Evolutionary conservation across 176 grass and related monocot genomes (phyloP).

Genomic region (Aegilops bicornis): DNA sequence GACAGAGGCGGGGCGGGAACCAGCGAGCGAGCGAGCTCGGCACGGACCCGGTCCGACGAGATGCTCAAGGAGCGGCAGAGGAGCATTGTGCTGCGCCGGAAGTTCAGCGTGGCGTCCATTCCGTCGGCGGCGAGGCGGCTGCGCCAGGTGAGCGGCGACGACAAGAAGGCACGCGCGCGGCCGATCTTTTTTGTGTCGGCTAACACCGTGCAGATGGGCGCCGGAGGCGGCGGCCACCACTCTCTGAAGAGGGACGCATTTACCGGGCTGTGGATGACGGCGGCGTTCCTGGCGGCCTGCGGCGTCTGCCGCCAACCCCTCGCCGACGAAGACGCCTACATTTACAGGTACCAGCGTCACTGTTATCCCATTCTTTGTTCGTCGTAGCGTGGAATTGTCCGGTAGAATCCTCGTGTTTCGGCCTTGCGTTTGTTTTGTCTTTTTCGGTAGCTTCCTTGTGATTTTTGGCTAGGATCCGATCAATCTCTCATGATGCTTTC

Average conservation of each 20-base stretch:
- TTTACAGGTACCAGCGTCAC: slow-evolving; percentile 56
- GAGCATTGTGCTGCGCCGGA: slow-evolving; percentile 36
- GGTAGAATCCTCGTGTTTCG: background rate
- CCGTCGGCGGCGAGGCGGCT: slow-evolving; percentile 43
- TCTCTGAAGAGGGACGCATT: background rate
- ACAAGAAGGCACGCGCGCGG: background rate
- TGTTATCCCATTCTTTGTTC: background rate
- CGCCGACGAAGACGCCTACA: slow-evolving; percentile 68
- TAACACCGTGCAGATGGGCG: background rate
- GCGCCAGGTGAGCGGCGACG: slow-evolving; percentile 19
- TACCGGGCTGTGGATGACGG: background rate
- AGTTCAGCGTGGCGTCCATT: slow-evolving; percentile 49
- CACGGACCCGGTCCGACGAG: slow-evolving; percentile 1
- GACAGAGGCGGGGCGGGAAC: background rate
- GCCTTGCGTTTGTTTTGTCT: background rate
- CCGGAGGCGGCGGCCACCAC: background rate
- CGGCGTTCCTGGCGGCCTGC: slow-evolving; percentile 67
- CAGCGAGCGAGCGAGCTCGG: slow-evolving; percentile 9
- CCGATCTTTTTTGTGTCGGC: background rate
- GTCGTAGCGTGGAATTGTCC: background rate
- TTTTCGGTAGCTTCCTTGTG: background rate
- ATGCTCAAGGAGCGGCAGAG: slow-evolving; percentile 65
- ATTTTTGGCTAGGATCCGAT: background rate
- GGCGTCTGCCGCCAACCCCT: slow-evolving; percentile 62
- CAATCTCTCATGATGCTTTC: background rate